Base-by-base conservation (phyloP, 2,329 filamentous ascomycete species). In the Chrysoporthe puriensis region DNA sequence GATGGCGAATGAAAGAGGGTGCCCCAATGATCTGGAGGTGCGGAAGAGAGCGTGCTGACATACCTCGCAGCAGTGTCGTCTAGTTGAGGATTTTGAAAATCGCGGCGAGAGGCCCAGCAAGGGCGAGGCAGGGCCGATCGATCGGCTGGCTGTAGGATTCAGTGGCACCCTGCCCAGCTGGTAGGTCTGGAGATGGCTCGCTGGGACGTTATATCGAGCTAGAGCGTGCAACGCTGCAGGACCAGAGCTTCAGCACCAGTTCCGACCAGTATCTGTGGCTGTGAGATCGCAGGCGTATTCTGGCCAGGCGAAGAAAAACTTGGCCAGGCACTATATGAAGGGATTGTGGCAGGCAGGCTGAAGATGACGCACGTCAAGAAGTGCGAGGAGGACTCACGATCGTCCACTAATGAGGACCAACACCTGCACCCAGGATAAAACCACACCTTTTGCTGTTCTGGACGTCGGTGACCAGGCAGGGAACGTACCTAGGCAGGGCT, bases 61-160 rank as follows among this genome's bases (percentile, higher is more conserved):
- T 58, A 64, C 62, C 62, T 64, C 18, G 63, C 54, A 64, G 54
- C 21, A 60, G 54, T 50, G 13, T 42, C 16, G 54, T 48, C 5
- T 54, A 7, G 50, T 16, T 40, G 50, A 9, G 50, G 9, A n/a
- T 42, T 36, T 57, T 14, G 11, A 21, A 16, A 3, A 61, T 36
- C 26, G 58, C 40, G 42, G 32, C 1, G 32, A 26, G 54, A 32
- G 16, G 32, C 54, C 14, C 3, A 34, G 26, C 1, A 32, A 40
- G 16, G 34, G 40, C 34, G 54, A 57, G 54, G 16, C 2, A 57
- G 32, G 52, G 32, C 34, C 52, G 52, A 57, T 36, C 2, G 34
- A 3, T 21, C 18, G 54, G 18, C 54, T 5, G 44, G 44, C 48
- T 54, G 50, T 7, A 54, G 50, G 50, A 54, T 54, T 34, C 13